Percentiles rank a stretch among this genome's conserved stretches.
Evolutionary conservation across 208 protist species (phyloP).

Genomic region (Acanthamoeba healyi): DNA sequence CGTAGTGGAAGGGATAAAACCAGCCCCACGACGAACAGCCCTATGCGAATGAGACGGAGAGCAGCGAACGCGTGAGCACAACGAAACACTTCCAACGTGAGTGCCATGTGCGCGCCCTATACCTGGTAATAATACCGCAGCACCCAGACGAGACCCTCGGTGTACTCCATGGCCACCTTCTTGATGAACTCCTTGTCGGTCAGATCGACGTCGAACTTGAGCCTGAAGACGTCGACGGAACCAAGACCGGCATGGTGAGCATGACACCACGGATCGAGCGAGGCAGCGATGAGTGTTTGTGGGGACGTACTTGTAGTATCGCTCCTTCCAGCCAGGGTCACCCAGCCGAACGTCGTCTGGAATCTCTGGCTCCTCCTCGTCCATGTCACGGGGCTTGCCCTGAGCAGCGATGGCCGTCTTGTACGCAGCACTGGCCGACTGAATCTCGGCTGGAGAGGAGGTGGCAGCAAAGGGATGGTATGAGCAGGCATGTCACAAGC

Average conservation of each 20-base stretch:
- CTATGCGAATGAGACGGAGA: background rate
- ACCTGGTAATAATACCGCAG: conserved; percentile 98
- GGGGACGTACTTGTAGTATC: conserved; percentile 93
- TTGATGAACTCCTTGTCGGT: conserved; percentile 56
- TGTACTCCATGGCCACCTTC: conserved; percentile 93
- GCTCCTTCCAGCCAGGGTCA: conserved; percentile 90
- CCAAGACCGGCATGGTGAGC: background rate
- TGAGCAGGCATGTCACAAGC: no score
- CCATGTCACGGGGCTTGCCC: background rate
- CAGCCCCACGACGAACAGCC: conserved; percentile 90
- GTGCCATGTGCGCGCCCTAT: conserved; percentile 86
- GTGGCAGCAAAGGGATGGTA: no score
- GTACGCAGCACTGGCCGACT: background rate
- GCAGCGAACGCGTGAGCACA: background rate
- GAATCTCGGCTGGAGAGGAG: background rate
- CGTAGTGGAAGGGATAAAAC: conserved; percentile 99
- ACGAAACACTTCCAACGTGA: background rate
- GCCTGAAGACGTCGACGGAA: background rate
- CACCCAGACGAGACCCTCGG: conserved; percentile 98
- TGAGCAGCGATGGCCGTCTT: background rate
- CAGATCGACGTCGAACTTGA: conserved; percentile 20
- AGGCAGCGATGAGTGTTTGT: no score
- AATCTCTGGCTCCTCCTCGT: conserved; percentile 48
- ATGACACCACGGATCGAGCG: no score
- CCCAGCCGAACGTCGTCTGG: conserved; percentile 86